Conservation (phyloP, 1,284 basidiomycete species). For the Ustilago loliicola region DNA sequence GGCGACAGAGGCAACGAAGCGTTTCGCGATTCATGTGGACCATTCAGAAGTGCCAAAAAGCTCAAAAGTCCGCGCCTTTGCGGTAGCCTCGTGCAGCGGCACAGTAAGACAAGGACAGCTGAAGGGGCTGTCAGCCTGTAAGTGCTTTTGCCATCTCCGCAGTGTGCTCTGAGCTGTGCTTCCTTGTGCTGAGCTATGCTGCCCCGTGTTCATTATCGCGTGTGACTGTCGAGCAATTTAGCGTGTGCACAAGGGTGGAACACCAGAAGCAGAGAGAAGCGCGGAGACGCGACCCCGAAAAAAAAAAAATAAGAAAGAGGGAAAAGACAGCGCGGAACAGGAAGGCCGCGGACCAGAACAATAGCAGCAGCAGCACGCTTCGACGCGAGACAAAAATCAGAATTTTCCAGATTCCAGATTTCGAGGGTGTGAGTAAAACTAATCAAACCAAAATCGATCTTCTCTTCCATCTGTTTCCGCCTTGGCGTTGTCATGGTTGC, state of each 20-base stretch:
- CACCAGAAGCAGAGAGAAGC: neutral
- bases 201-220: neutral
- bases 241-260: conserved; percentile 1
- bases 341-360: neutral
- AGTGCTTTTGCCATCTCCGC: neutral
- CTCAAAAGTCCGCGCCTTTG: neutral
- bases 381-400: conserved; percentile 1
- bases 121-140: neutral
- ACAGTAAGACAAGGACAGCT: neutral
- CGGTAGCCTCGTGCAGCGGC: conserved; percentile 2
- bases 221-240: conserved; percentile 3
- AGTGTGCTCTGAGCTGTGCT: neutral
- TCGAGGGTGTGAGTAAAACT: neutral
- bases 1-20: neutral
- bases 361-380: neutral
- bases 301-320: too few relatives aligned
- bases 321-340: neutral
- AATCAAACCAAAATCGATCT: neutral
- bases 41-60: conserved; percentile 2
- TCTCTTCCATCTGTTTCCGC: neutral
- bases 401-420: conserved; percentile 3
- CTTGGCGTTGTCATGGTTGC: conserved; percentile 1
- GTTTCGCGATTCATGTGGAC: conserved; percentile 6
- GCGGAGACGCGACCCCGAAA: conserved; percentile 6
- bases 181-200: neutral